Conservation (phyloP, 306 rosid genomes). For the Rosa multiflora region DNA sequence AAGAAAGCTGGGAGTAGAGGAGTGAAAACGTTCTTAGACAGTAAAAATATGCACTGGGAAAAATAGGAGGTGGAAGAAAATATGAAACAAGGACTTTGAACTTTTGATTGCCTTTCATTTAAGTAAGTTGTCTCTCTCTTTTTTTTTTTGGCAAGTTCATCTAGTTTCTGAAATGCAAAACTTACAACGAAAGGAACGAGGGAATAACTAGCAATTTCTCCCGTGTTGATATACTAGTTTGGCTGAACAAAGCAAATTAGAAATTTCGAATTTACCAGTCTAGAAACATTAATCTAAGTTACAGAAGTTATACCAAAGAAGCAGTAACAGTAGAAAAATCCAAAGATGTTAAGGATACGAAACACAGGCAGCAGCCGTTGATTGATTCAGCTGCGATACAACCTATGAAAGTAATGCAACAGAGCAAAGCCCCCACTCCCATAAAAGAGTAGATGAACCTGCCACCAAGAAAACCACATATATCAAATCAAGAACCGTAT, state of each 20-base stretch:
- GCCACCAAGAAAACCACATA: slow-evolving; percentile 31
- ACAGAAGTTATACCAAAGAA: background rate
- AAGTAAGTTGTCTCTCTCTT: too few relatives aligned
- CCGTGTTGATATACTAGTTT: background rate
- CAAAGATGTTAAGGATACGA: slow-evolving; percentile 63
- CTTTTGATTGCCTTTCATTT: background rate
- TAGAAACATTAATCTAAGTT: background rate
- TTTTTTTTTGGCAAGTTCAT: background rate
- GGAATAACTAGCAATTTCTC: background rate
- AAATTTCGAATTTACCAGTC: background rate
- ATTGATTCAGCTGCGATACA: slow-evolving; percentile 88
- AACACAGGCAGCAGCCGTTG: slow-evolving; percentile 88
- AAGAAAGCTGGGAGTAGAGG: too few relatives aligned
- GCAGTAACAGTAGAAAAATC: background rate
- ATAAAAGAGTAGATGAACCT: slow-evolving; percentile 90
- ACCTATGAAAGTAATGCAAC: slow-evolving; percentile 69
- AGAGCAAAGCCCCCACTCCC: slow-evolving; percentile 76
- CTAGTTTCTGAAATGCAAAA: background rate
- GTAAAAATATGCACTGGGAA: background rate
- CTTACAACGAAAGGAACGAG: background rate
- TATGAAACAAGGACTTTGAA: background rate
- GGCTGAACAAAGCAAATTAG: background rate
- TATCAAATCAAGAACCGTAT: slow-evolving; percentile 8
- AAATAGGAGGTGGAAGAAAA: background rate
- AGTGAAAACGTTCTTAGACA: background rate